These are phyloP conservation scores for Gyrodon lividus DNA, from an alignment of 768 basidiomycete species.

Conservation along the genomic window DNA sequence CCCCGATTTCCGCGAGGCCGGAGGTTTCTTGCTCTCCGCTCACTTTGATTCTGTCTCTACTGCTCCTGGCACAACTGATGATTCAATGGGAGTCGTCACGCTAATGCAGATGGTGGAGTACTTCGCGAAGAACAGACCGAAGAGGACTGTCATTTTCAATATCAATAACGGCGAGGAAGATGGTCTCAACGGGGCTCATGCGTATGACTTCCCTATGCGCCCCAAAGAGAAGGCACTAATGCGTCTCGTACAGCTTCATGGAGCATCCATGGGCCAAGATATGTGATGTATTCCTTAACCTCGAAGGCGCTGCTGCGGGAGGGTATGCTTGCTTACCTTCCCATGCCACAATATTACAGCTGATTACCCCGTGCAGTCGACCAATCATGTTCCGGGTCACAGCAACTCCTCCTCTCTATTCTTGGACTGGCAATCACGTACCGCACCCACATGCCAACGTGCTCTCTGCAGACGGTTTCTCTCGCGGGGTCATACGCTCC, in stretches of 20 bases:
- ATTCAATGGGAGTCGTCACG: constrained; percentile 71
- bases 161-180: constrained; percentile 88
- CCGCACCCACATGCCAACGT: constrained; percentile 73
- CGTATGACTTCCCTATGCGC: constrained; percentile 38
- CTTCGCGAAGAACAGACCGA: constrained; percentile 47
- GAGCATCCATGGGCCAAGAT: constrained; percentile 74
- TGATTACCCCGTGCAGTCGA: constrained; percentile 43
- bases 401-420: constrained; percentile 51
- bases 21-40: constrained; percentile 70
- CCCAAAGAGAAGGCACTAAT: not conserved
- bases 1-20: constrained; percentile 26
- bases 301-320: constrained; percentile 79
- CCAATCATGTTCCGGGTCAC: constrained; percentile 77
- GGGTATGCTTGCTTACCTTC: constrained; percentile 45
- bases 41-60: constrained; percentile 83
- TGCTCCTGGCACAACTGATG: constrained; percentile 72
- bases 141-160: constrained; percentile 73
- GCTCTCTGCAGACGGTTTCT: constrained; percentile 66
- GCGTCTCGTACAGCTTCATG: constrained; percentile 47
- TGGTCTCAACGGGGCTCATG: constrained; percentile 68
- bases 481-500: constrained; percentile 62
- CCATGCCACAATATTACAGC: not conserved
- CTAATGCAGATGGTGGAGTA: constrained; percentile 64
- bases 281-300: constrained; percentile 68
- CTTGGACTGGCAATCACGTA: constrained; percentile 47